Percentiles rank a stretch among this genome's conserved stretches.
These are phyloP conservation scores for Leishmania guyanensis DNA, from an alignment of 208 protist species.

Conservation along the genomic window DNA sequence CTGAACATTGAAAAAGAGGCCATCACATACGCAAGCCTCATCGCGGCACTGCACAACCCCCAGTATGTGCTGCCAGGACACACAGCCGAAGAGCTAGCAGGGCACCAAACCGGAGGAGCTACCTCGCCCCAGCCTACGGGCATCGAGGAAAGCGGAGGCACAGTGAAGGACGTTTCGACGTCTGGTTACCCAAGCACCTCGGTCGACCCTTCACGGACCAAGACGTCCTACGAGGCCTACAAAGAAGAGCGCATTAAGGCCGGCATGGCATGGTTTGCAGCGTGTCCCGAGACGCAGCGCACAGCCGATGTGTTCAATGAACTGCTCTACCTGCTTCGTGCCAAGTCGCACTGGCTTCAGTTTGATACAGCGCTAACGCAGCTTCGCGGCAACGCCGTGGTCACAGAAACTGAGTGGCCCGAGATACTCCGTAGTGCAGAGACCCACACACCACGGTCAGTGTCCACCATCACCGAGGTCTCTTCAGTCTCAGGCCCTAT, in stretches of 20 bases:
- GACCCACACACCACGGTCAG: background rate
- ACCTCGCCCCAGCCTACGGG: background rate
- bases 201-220: conserved; percentile 1
- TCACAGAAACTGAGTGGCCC: conserved; percentile 2
- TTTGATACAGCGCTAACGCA: conserved; percentile 59
- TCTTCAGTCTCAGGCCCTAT: conserved; percentile 5
- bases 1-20: conserved; percentile 36
- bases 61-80: conserved; percentile 52
- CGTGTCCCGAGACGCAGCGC: conserved; percentile 45
- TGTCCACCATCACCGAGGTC: background rate
- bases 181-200: background rate
- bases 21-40: conserved; percentile 60
- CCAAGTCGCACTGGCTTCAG: conserved; percentile 35
- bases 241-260: conserved; percentile 47
- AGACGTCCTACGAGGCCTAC: conserved; percentile 63
- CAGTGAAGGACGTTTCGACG: background rate
- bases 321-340: conserved; percentile 71
- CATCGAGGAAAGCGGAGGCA: background rate
- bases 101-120: conserved; percentile 11
- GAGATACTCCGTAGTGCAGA: conserved; percentile 1
- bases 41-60: conserved; percentile 73
- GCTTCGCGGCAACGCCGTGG: conserved; percentile 61
- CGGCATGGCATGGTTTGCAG: conserved; percentile 59
- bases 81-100: conserved; percentile 26
- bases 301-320: conserved; percentile 76